Evolutionary conservation across 257 asterid genomes (phyloP).

Genomic region (Handroanthus guayacan): DNA sequence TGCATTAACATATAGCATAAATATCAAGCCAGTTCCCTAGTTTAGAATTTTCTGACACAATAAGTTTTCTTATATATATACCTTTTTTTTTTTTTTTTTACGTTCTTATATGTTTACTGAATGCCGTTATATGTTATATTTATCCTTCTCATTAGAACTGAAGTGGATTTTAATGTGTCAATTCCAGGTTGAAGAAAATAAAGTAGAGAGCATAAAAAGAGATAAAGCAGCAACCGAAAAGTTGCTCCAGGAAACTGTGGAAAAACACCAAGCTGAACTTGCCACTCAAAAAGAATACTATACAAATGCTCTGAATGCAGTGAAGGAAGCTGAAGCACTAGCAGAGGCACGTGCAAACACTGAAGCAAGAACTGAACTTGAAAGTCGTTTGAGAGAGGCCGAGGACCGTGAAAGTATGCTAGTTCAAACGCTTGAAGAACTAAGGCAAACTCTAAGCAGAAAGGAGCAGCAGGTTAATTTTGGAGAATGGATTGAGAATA

Average conservation of each 20-base stretch:
- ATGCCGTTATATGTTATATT: constrained; percentile 17
- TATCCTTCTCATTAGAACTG: constrained; percentile 19
- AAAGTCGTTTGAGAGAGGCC: constrained; percentile 60
- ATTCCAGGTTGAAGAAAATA: constrained; percentile 89
- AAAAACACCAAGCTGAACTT: constrained; percentile 90
- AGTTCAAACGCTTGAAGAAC: constrained; percentile 50
- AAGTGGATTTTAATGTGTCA: constrained; percentile 24
- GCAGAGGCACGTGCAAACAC: constrained; percentile 91
- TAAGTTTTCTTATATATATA: neutral
- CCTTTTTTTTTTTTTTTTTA: neutral
- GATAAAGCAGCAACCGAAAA: constrained; percentile 92
- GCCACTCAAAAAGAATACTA: constrained; percentile 87
- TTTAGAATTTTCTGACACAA: neutral
- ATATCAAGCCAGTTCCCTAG: neutral
- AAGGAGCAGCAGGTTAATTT: constrained; percentile 81
- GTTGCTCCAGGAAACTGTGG: constrained; percentile 93
- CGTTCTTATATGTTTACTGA: neutral
- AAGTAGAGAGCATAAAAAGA: constrained; percentile 90
- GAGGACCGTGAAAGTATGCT: constrained; percentile 53
- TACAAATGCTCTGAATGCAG: constrained; percentile 80
- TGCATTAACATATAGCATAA: neutral
- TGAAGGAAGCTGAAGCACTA: constrained; percentile 96
- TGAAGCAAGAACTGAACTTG: constrained; percentile 95
- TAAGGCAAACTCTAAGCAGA: constrained; percentile 53
- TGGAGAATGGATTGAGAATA: constrained; percentile 33